Conservation (phyloP, 768 basidiomycete species). For the Auriscalpium vulgare region DNA sequence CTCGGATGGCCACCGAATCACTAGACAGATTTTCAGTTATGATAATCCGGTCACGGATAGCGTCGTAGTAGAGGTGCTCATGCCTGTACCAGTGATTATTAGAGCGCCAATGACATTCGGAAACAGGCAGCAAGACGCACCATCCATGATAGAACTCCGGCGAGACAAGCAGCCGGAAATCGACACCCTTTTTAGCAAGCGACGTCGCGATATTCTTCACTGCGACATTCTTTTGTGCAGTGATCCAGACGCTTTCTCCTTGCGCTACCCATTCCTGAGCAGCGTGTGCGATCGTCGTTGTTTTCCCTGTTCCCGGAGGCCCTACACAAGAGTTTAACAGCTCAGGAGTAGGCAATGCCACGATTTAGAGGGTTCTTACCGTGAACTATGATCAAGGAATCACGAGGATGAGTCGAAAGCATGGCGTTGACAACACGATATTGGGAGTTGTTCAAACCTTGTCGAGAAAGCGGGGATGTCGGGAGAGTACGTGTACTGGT, state of each 20-base stretch:
- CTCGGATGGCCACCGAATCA: constrained; percentile 16
- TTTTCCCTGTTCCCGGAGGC: constrained; percentile 12
- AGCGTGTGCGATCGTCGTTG: constrained; percentile 8
- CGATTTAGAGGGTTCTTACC: not conserved
- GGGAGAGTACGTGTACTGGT: not conserved
- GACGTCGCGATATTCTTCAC: constrained; percentile 83
- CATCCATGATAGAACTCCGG: constrained; percentile 22
- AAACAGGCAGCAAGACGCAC: constrained; percentile 8
- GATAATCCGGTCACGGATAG: constrained; percentile 25
- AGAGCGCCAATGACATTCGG: not conserved
- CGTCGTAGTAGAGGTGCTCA: constrained; percentile 36
- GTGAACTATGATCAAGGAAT: constrained; percentile 9
- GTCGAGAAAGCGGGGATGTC: not conserved
- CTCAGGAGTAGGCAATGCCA: not conserved
- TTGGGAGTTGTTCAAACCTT: constrained; percentile 3
- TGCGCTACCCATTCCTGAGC: constrained; percentile 2
- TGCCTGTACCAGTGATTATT: constrained; percentile 31
- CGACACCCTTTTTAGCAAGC: constrained; percentile 41
- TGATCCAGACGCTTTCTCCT: constrained; percentile 45
- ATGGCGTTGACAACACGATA: constrained; percentile 2
- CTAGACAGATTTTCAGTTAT: constrained; percentile 34
- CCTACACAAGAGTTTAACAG: not conserved
- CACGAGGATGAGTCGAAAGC: not conserved
- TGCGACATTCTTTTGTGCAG: constrained; percentile 77
- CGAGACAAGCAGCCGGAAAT: constrained; percentile 46